phyloP scores from a whole-genome alignment of 2,329 filamentous ascomycete genomes.

The Paraconiothyrium brasiliense region DNA sequence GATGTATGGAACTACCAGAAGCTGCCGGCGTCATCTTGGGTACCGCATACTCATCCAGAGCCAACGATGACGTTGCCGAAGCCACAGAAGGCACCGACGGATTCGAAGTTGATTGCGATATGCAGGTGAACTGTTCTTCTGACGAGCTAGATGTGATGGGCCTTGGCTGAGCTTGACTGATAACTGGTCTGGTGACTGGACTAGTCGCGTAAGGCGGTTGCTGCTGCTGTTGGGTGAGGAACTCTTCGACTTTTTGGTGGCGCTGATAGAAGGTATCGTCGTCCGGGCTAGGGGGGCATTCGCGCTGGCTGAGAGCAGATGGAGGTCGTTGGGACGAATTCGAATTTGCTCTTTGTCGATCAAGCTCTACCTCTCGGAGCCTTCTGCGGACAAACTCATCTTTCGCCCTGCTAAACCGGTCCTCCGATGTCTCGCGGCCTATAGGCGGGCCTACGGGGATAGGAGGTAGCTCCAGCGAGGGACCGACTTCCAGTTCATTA shows the following conservation, averaged over 20 bases:
- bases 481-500: slow-evolving; percentile 35
- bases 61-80: slow-evolving; percentile 58
- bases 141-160: slow-evolving; percentile 57
- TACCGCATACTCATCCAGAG: slow-evolving; percentile 45
- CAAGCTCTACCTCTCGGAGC: slow-evolving; percentile 41
- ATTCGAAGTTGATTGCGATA: slow-evolving; percentile 61
- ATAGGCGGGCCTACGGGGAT: slow-evolving; percentile 24
- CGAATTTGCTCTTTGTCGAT: slow-evolving; percentile 36
- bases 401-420: slow-evolving; percentile 48
- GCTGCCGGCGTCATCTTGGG: slow-evolving; percentile 34
- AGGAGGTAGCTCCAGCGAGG: slow-evolving; percentile 29
- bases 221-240: slow-evolving; percentile 38
- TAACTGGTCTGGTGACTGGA: slow-evolving; percentile 43
- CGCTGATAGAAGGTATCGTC: slow-evolving; percentile 46
- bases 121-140: slow-evolving; percentile 58
- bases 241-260: slow-evolving; percentile 42
- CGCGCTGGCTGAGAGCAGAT: slow-evolving; percentile 43
- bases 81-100: slow-evolving; percentile 62
- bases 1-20: slow-evolving; percentile 49
- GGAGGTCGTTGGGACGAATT: slow-evolving; percentile 33
- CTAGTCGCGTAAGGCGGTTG: slow-evolving; percentile 51
- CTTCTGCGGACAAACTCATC: slow-evolving; percentile 51
- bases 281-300: slow-evolving; percentile 60
- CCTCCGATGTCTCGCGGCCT: slow-evolving; percentile 38
- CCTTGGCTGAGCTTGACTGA: slow-evolving; percentile 29